Conservation (phyloP, 2,329 filamentous ascomycete genomes). For the Aciculosporium take region DNA sequence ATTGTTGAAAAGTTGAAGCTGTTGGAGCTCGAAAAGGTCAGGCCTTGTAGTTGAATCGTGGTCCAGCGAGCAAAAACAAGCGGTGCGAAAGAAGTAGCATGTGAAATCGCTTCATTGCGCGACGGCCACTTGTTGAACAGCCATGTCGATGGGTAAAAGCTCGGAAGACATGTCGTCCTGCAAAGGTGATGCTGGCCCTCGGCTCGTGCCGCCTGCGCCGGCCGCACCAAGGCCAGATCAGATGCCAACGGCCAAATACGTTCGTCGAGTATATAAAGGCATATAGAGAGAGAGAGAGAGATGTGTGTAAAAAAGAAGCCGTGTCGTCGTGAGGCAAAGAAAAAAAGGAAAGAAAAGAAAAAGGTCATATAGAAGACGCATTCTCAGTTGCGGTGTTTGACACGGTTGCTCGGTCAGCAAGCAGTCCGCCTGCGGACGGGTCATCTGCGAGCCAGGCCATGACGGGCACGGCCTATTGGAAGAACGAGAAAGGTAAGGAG, state of each 20-base stretch:
- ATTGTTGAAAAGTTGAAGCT: constrained; percentile 1
- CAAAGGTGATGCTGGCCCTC: background rate
- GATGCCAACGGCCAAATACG: no score
- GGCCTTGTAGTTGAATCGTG: background rate
- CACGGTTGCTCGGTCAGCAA: constrained; percentile 12
- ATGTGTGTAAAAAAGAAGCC: constrained; percentile 9
- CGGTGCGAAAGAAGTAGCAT: background rate
- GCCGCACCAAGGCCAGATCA: background rate
- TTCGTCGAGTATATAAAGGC: no score
- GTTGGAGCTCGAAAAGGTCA: background rate
- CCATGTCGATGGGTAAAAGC: no score
- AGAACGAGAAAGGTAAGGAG: background rate
- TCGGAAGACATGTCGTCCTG: no score
- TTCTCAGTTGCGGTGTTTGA: constrained; percentile 18
- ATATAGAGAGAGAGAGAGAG: constrained; percentile 4
- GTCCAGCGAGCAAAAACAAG: background rate
- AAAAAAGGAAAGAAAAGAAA: constrained; percentile 5
- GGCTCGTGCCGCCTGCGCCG: background rate
- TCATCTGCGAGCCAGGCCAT: constrained; percentile 3
- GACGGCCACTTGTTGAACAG: background rate
- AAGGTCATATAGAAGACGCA: constrained; percentile 18
- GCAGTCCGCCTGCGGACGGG: constrained; percentile 6
- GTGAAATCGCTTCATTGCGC: background rate
- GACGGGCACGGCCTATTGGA: background rate
- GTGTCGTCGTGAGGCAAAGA: constrained; percentile 20